phyloP scores from a whole-genome alignment of 805 yeast species.

The Monosporozyma aquatica region DNA sequence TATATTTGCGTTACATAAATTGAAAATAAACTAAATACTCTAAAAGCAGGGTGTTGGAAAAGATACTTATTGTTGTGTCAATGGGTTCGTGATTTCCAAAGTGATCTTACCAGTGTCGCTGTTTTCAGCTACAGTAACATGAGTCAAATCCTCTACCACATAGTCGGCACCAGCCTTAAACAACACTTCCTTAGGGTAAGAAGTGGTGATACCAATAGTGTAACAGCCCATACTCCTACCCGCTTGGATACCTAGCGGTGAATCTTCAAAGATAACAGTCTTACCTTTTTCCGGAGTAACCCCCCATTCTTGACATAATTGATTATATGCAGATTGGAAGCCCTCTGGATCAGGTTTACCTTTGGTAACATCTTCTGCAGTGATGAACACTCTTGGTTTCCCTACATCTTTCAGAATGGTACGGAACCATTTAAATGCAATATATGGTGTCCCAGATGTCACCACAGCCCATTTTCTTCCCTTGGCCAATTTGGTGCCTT shows the following conservation, averaged over 20 bases:
- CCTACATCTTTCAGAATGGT: slow-evolving; percentile 41
- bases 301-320: slow-evolving; percentile 36
- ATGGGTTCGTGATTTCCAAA: slow-evolving; percentile 6
- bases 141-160: slow-evolving; percentile 56
- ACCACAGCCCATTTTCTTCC: slow-evolving; percentile 70
- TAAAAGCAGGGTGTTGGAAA: too few relatives aligned
- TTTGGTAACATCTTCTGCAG: slow-evolving; percentile 59
- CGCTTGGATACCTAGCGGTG: slow-evolving; percentile 73
- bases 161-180: slow-evolving; percentile 68
- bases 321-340: slow-evolving; percentile 46
- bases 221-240: slow-evolving; percentile 71
- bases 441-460: slow-evolving; percentile 63
- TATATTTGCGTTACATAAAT: too few relatives aligned
- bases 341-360: slow-evolving; percentile 85
- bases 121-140: slow-evolving; percentile 13
- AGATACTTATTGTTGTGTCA: background rate
- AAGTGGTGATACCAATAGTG: slow-evolving; percentile 68
- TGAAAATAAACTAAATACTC: too few relatives aligned
- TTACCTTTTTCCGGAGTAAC: slow-evolving; percentile 11
- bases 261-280: slow-evolving; percentile 73
- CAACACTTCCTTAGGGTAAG: slow-evolving; percentile 54
- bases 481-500: background rate
- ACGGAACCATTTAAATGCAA: slow-evolving; percentile 67
- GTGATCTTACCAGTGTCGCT: slow-evolving; percentile 5
- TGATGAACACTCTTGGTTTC: slow-evolving; percentile 65